These are phyloP conservation scores for Apiospora phragmitis DNA, from an alignment of 2,329 filamentous ascomycete genomes.

Conservation along the genomic window DNA sequence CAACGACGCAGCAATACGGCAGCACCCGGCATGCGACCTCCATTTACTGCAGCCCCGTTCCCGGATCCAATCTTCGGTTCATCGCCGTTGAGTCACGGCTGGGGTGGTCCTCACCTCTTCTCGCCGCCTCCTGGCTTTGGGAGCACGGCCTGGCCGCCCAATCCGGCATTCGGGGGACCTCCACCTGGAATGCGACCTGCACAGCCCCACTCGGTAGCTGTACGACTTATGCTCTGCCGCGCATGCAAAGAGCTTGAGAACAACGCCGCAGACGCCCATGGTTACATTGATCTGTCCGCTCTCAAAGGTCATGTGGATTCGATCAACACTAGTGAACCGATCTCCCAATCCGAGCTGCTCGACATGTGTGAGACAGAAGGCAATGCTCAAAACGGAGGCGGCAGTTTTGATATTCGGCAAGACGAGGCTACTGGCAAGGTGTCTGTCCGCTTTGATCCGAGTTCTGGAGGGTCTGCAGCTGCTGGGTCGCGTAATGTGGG, in stretches of 20 bases:
- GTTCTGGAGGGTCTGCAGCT: slow-evolving; percentile 42
- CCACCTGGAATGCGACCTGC: slow-evolving; percentile 42
- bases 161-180: slow-evolving; percentile 30
- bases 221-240: slow-evolving; percentile 74
- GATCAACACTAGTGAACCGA: slow-evolving; percentile 43
- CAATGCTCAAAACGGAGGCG: slow-evolving; percentile 81
- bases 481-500: slow-evolving; percentile 48
- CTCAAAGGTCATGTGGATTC: slow-evolving; percentile 67
- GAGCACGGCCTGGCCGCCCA: slow-evolving; percentile 37
- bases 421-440: slow-evolving; percentile 43
- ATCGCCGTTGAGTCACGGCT: slow-evolving; percentile 30
- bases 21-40: slow-evolving; percentile 48
- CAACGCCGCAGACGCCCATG: slow-evolving; percentile 49
- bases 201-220: slow-evolving; percentile 65
- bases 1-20: slow-evolving; percentile 51
- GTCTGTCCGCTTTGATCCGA: slow-evolving; percentile 57
- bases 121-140: slow-evolving; percentile 50
- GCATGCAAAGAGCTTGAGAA: slow-evolving; percentile 68
- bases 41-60: slow-evolving; percentile 44
- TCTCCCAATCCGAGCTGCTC: slow-evolving; percentile 69
- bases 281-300: slow-evolving; percentile 68
- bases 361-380: slow-evolving; percentile 91
- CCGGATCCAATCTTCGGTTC: slow-evolving; percentile 40
- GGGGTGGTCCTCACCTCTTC: slow-evolving; percentile 40
- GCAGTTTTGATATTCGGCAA: slow-evolving; percentile 73